A percentile compares a stretch with the other conserved stretches of the same genome.
Conservation (phyloP, 495 filamentous ascomycete genomes). For the Apiosordaria backusii region DNA sequence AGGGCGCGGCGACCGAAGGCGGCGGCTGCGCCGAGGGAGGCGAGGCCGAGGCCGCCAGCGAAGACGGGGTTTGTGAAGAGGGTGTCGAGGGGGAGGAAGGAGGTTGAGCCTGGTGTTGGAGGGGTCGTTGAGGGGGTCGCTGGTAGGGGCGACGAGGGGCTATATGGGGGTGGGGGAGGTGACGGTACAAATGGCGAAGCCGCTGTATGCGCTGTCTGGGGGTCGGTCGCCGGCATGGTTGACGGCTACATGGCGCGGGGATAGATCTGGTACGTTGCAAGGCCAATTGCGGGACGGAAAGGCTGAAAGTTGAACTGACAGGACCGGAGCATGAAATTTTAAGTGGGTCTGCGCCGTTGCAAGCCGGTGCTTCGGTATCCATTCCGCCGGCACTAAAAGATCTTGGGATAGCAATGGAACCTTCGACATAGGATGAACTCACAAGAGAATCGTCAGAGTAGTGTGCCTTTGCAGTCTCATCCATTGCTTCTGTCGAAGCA, state of each 20-base stretch:
- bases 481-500: not conserved
- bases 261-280: not conserved
- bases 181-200: not conserved
- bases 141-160: constrained; percentile 5
- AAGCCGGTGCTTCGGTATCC: constrained; percentile 7
- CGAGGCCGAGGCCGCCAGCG: constrained; percentile 73
- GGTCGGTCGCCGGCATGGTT: constrained; percentile 10
- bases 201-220: not conserved
- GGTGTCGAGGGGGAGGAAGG: constrained; percentile 44
- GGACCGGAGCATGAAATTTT: constrained; percentile 22
- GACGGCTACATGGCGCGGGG: constrained; percentile 20
- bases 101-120: constrained; percentile 1
- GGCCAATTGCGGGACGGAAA: not conserved
- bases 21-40: constrained; percentile 73
- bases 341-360: constrained; percentile 20
- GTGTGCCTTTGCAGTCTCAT: not conserved
- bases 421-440: not conserved
- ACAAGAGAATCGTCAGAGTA: not conserved
- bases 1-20: constrained; percentile 71
- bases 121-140: constrained; percentile 9
- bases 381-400: not conserved
- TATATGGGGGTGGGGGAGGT: not conserved
- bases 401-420: not conserved
- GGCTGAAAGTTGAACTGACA: not conserved
- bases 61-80: constrained; percentile 57